A percentile compares a stretch with the other conserved stretches of the same genome.
Conservation (phyloP, 208 protist species). For the Trypanosoma mega region DNA sequence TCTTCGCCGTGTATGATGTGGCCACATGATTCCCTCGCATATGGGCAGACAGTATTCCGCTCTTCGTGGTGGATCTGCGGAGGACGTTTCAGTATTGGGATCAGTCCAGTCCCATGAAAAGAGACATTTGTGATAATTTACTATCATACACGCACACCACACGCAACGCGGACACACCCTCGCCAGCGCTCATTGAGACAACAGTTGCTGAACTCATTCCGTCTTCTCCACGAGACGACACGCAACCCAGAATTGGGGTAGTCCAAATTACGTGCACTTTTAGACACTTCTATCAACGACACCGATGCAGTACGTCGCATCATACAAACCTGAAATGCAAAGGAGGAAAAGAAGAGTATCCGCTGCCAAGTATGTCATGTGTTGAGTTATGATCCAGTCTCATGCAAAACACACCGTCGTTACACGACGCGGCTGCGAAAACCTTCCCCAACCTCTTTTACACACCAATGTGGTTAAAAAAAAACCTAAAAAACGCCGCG, state of each 20-base stretch:
- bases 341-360: too few relatives aligned
- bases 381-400: too few relatives aligned
- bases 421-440: too few relatives aligned
- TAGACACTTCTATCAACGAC: not conserved
- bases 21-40: not conserved
- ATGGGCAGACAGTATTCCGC: not conserved
- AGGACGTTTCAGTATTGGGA: not conserved
- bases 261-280: not conserved
- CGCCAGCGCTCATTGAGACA: not conserved
- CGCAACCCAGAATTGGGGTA: not conserved
- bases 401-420: too few relatives aligned
- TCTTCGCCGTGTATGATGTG: too few relatives aligned
- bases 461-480: too few relatives aligned
- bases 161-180: not conserved
- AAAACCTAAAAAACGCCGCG: too few relatives aligned
- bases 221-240: not conserved
- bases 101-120: not conserved
- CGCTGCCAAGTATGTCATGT: too few relatives aligned
- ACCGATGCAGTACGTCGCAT: not conserved
- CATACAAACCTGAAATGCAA: too few relatives aligned
- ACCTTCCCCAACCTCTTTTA: too few relatives aligned
- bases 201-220: not conserved
- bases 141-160: not conserved
- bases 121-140: not conserved
- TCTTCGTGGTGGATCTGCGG: not conserved